Percentiles rank a stretch among this genome's conserved stretches.
Evolutionary conservation across 2,329 filamentous ascomycete genomes (phyloP).

Genomic region (Podosphaera xanthii): DNA sequence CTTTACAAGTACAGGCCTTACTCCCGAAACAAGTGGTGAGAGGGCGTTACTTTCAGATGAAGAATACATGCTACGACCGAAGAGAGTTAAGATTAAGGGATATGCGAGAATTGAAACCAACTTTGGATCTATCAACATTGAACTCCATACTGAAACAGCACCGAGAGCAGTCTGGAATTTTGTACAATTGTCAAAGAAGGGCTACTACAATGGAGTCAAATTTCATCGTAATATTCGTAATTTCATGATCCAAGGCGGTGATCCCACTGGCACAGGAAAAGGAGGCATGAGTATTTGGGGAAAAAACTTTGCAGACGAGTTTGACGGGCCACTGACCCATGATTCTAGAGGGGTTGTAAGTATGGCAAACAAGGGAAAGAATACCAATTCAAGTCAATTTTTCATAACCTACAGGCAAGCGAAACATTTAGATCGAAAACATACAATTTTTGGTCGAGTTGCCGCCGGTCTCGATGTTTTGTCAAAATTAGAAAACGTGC

Average conservation of each 20-base stretch:
- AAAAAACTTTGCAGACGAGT: slow-evolving; percentile 82
- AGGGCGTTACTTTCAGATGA: slow-evolving; percentile 75
- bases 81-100: slow-evolving; percentile 69
- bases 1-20: slow-evolving; percentile 85
- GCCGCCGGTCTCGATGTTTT: slow-evolving; percentile 55
- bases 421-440: slow-evolving; percentile 77
- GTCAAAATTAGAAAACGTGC: slow-evolving; percentile 51
- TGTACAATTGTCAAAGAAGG: slow-evolving; percentile 62
- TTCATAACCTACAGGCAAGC: slow-evolving; percentile 78
- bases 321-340: slow-evolving; percentile 75
- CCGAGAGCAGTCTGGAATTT: slow-evolving; percentile 97
- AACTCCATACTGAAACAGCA: slow-evolving; percentile 75
- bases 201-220: slow-evolving; percentile 63
- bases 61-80: slow-evolving; percentile 87
- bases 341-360: slow-evolving; percentile 56
- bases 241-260: slow-evolving; percentile 96
- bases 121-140: slow-evolving; percentile 63
- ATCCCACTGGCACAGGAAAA: slow-evolving; percentile 75
- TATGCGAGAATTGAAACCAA: slow-evolving; percentile 81
- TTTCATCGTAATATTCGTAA: slow-evolving; percentile 90
- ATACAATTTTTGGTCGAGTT: slow-evolving; percentile 85
- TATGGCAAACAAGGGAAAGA: slow-evolving; percentile 98
- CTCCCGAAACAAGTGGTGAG: slow-evolving; percentile 72
- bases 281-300: slow-evolving; percentile 87
- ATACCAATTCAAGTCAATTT: slow-evolving; percentile 87